Base-by-base conservation (phyloP, 1,139 yeast genomes). In the Meyerozyma carpophila region DNA sequence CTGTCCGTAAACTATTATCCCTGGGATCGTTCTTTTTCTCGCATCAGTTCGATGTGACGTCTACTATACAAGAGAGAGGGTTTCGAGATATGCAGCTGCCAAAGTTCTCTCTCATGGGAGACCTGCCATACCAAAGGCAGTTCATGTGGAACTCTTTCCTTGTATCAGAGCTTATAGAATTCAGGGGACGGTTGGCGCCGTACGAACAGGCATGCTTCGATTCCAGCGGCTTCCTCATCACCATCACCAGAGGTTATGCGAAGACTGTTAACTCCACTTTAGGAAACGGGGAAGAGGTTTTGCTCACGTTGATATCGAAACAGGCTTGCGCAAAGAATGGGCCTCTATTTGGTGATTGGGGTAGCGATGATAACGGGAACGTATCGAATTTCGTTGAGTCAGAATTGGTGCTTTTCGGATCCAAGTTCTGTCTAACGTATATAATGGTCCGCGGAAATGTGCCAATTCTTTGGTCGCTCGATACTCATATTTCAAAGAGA, bases 11-110 rank as follows among this genome's bases (percentile, higher is more conserved):
- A 50, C 60, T 84, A 10, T 63, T 84, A 26, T 70, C 80, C 11
- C 75, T 75, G 53, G 93, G 89, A 0, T 70, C 81, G 2, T 85
- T 84, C 56, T 84, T 77, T 54, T 84, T 76, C 59, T 82, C 90
- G 0, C 68, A 73, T 31, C 75, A 80, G 46, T 83, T 82, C 55
- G 93, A 85, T 58, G 62, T 84, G 31, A 79, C 88, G 0, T 77
- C 81, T 25, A 75, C 68, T 29, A 50, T 82, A 3, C 89, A 84
- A 58, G 85, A 77, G 49, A 62, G 90, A 51, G 73, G 75, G 0
- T 50, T 65, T 39, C 41, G 43, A 34, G 40, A 47, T 34, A 70
- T 71, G 5, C 46, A 63, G 9, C 47, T 54, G 39, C 58, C 65
- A 20, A 44, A 49, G 4, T 66, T 63, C 46, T 52, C 49, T 40